Evolutionary conservation across 1,284 basidiomycete species (phyloP).

Genomic region (Ceratobasidium sp.): DNA sequence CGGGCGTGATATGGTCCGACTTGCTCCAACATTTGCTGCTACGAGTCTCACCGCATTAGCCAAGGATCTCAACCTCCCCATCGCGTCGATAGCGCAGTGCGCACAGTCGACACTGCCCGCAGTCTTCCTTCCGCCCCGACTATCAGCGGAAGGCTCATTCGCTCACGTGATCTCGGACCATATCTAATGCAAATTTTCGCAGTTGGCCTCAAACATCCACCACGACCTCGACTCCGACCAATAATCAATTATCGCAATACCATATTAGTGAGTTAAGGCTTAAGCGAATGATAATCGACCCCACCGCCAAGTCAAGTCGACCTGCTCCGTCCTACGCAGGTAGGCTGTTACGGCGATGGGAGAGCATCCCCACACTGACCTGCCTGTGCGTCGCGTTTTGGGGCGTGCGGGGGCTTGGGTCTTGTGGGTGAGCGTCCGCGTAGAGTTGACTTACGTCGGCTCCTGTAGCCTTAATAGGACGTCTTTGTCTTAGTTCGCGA

Average conservation of each 20-base stretch:
- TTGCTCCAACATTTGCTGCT: constrained; percentile 1
- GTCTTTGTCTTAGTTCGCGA: constrained; percentile 40
- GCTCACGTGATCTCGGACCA: constrained; percentile 39
- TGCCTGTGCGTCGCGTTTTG: constrained; percentile 36
- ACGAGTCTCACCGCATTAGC: constrained; percentile 11
- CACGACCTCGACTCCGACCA: constrained; percentile 37
- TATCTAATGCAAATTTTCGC: constrained; percentile 40
- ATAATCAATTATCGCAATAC: background rate
- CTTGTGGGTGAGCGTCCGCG: constrained; percentile 20
- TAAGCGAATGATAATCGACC: constrained; percentile 30
- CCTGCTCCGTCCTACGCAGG: constrained; percentile 34
- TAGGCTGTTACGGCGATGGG: constrained; percentile 43
- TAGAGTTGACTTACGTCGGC: constrained; percentile 42
- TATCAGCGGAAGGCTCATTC: constrained; percentile 36
- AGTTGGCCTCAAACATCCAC: constrained; percentile 28
- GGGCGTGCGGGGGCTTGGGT: constrained; percentile 30
- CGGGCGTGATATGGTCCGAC: constrained; percentile 18
- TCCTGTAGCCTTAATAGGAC: constrained; percentile 23
- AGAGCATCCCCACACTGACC: constrained; percentile 27
- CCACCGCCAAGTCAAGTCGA: constrained; percentile 40
- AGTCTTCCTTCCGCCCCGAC: constrained; percentile 8
- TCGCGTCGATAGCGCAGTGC: background rate
- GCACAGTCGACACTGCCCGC: constrained; percentile 31
- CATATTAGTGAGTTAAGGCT: constrained; percentile 1
- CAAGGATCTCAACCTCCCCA: background rate